Evolutionary conservation across 441 rosid species (phyloP).

Genomic region (Adansonia grandidieri): DNA sequence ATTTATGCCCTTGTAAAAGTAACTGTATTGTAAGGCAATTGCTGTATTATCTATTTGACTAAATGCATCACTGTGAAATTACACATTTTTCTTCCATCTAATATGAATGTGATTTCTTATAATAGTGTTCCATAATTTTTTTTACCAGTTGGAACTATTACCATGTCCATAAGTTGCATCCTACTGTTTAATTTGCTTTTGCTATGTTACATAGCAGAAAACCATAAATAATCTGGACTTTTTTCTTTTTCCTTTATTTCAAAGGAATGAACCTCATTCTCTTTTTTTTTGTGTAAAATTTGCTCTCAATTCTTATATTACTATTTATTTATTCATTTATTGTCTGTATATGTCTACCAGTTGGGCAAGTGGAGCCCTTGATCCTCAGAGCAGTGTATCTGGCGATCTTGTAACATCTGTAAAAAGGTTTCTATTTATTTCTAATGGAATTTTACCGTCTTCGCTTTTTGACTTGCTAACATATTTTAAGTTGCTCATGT

Average conservation of each 20-base stretch:
- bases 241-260: no score
- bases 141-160: neutral
- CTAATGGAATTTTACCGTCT: neutral
- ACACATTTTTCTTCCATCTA: neutral
- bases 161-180: neutral
- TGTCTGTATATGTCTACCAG: constrained; percentile 41
- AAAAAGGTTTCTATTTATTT: constrained; percentile 66
- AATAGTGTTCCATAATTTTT: neutral
- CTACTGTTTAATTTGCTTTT: neutral
- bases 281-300: neutral
- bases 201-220: neutral
- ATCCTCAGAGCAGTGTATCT: constrained; percentile 66
- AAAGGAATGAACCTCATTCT: neutral
- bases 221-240: neutral
- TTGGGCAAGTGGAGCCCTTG: constrained; percentile 98
- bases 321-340: neutral
- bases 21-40: neutral
- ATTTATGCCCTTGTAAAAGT: neutral
- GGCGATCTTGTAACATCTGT: constrained; percentile 85
- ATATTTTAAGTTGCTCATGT: constrained; percentile 29
- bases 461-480: neutral
- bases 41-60: neutral
- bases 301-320: neutral
- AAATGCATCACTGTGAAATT: neutral
- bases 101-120: neutral